Conservation (phyloP, 352 stramenopile species). For the Phytophthora podocarpi region DNA sequence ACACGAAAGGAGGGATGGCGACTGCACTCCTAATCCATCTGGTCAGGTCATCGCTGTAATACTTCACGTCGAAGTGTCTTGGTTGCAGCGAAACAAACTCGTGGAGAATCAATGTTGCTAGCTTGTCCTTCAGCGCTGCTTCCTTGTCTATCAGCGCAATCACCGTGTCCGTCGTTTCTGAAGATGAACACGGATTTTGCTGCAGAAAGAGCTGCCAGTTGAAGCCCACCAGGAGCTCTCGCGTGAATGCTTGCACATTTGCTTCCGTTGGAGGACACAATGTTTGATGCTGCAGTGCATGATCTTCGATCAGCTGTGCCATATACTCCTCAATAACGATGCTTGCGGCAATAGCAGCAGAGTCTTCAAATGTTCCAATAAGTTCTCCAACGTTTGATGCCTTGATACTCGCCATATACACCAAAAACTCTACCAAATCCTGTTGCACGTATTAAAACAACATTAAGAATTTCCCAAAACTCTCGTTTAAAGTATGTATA, state of each 20-base stretch:
- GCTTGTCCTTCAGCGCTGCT: constrained; percentile 9
- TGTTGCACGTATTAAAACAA: constrained; percentile 26
- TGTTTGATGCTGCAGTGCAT: constrained; percentile 17
- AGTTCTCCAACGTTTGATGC: constrained; percentile 61
- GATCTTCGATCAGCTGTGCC: constrained; percentile 58
- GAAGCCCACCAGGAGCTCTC: constrained; percentile 59
- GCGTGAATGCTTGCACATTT: constrained; percentile 48
- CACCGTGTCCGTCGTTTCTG: constrained; percentile 13
- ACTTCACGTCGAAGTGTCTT: constrained; percentile 16
- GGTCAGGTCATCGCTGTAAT: constrained; percentile 10
- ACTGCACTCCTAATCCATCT: constrained; percentile 37
- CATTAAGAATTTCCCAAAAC: not conserved
- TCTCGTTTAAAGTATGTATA: not conserved
- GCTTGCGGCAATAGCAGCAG: constrained; percentile 64
- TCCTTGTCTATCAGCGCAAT: constrained; percentile 20
- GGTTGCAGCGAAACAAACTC: constrained; percentile 38
- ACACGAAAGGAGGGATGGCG: constrained; percentile 15
- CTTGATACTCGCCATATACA: constrained; percentile 75
- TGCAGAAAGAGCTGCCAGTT: constrained; percentile 48
- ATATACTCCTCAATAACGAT: constrained; percentile 85
- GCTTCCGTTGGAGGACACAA: constrained; percentile 32
- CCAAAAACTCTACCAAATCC: constrained; percentile 75
- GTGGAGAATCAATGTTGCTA: constrained; percentile 24
- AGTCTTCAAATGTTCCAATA: constrained; percentile 81
- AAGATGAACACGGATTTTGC: constrained; percentile 6